A percentile compares a stretch with the other conserved stretches of the same genome.
Evolutionary conservation across 345 rosid species (phyloP).

Genomic region (Acer negundo): DNA sequence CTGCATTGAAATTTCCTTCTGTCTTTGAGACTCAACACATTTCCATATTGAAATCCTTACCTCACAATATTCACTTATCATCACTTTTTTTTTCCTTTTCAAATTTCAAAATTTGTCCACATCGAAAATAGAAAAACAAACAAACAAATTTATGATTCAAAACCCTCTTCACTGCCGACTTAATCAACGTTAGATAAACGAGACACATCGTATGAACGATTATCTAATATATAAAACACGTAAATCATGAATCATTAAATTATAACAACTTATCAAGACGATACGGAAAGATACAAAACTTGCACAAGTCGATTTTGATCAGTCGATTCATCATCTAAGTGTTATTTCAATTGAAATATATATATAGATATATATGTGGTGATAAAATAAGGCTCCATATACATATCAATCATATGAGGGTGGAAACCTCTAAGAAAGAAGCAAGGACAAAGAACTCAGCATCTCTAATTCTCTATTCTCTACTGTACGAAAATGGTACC

Average conservation of each 20-base stretch:
- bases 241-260: background rate
- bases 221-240: background rate
- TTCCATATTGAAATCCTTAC: background rate
- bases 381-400: background rate
- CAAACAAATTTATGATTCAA: background rate
- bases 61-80: background rate
- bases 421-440: conserved; percentile 8
- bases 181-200: no score
- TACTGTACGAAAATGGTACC: background rate
- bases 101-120: background rate
- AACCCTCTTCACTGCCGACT: no score
- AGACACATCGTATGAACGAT: background rate
- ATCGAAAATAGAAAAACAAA: background rate
- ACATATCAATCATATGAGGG: background rate
- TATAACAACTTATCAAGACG: no score
- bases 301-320: background rate
- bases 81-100: background rate
- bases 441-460: background rate
- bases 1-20: conserved; percentile 34
- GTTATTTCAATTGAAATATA: no score
- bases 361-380: background rate
- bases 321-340: background rate
- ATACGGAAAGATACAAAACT: background rate
- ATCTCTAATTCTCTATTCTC: no score
- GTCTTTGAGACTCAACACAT: background rate